Percentiles rank a stretch among this genome's conserved stretches.
phyloP scores from a whole-genome alignment of 352 stramenopile species.

The Phytophthora sojae region DNA sequence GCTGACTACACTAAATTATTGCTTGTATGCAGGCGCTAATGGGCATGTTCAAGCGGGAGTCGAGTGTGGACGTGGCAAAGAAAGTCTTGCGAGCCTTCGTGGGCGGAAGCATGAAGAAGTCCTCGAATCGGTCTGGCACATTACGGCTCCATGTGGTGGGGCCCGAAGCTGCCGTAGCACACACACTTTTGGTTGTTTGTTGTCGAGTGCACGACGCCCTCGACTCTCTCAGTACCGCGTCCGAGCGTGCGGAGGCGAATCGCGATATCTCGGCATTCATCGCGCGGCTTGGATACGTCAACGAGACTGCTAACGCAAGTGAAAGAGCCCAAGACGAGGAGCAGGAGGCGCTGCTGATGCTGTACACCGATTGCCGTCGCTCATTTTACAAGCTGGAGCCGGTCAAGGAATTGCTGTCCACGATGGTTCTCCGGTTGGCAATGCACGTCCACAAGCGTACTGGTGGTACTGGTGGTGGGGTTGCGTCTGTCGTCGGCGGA shows the following conservation, averaged over 20 bases:
- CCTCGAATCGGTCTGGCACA: constrained; percentile 24
- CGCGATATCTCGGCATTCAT: constrained; percentile 88
- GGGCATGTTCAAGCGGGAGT: constrained; percentile 87
- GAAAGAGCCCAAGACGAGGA: constrained; percentile 61
- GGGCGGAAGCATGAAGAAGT: constrained; percentile 37
- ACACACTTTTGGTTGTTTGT: constrained; percentile 89
- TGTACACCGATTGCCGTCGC: constrained; percentile 90
- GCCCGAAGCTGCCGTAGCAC: constrained; percentile 77
- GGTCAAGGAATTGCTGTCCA: constrained; percentile 70
- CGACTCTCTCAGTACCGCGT: constrained; percentile 74
- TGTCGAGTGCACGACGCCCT: constrained; percentile 87
- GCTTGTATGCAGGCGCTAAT: constrained; percentile 60
- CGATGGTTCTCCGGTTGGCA: constrained; percentile 64
- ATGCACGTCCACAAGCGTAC: constrained; percentile 55
- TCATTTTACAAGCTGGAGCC: constrained; percentile 89
- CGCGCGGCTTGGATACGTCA: constrained; percentile 56
- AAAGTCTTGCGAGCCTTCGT: constrained; percentile 87
- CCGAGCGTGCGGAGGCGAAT: constrained; percentile 64
- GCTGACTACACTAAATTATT: constrained; percentile 1
- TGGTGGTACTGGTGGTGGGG: constrained; percentile 21
- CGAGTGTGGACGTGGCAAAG: constrained; percentile 84
- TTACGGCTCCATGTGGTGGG: constrained; percentile 75
- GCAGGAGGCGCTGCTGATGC: constrained; percentile 82
- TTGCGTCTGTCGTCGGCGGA: constrained; percentile 8
- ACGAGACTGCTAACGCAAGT: constrained; percentile 11